A percentile compares a stretch with the other conserved stretches of the same genome.
These are phyloP conservation scores for Pseudogymnoascus sp. DNA, from an alignment of 2,329 filamentous ascomycete genomes.

Conservation along the genomic window DNA sequence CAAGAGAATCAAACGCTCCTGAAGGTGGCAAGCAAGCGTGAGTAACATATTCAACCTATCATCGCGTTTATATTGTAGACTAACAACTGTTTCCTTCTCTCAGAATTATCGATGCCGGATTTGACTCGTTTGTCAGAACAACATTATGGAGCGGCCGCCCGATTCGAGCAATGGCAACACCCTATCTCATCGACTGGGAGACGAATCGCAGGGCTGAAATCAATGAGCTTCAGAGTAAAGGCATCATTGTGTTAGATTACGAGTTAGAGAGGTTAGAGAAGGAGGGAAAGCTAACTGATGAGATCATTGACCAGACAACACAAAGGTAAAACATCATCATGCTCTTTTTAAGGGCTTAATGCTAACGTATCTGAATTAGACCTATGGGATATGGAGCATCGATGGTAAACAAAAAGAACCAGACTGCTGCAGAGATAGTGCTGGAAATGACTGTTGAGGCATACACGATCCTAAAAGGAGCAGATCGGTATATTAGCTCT, in stretches of 20 bases:
- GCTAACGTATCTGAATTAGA: slow-evolving; percentile 81
- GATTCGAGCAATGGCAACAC: slow-evolving; percentile 81
- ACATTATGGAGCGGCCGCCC: slow-evolving; percentile 93
- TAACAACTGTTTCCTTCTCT: not conserved
- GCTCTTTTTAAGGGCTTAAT: slow-evolving; percentile 49
- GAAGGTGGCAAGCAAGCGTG: slow-evolving; percentile 89
- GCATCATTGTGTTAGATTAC: slow-evolving; percentile 81
- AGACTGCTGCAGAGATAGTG: slow-evolving; percentile 74
- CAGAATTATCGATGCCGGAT: slow-evolving; percentile 57
- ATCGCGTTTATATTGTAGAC: not conserved
- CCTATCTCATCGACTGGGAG: slow-evolving; percentile 92
- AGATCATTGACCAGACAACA: slow-evolving; percentile 10
- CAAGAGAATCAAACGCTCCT: slow-evolving; percentile 89
- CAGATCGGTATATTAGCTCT: not conserved
- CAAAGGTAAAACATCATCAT: slow-evolving; percentile 41
- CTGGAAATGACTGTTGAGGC: slow-evolving; percentile 86
- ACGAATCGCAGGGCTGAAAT: slow-evolving; percentile 80
- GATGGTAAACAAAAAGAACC: slow-evolving; percentile 78
- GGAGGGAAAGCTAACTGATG: slow-evolving; percentile 40
- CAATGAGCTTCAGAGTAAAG: slow-evolving; percentile 77
- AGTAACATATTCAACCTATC: not conserved
- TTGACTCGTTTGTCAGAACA: slow-evolving; percentile 88
- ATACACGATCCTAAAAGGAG: not conserved
- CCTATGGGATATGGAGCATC: slow-evolving; percentile 93
- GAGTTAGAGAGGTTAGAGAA: slow-evolving; percentile 74